Base-by-base conservation (phyloP, 805 yeast species). In the Blastobotrys terrestris region DNA sequence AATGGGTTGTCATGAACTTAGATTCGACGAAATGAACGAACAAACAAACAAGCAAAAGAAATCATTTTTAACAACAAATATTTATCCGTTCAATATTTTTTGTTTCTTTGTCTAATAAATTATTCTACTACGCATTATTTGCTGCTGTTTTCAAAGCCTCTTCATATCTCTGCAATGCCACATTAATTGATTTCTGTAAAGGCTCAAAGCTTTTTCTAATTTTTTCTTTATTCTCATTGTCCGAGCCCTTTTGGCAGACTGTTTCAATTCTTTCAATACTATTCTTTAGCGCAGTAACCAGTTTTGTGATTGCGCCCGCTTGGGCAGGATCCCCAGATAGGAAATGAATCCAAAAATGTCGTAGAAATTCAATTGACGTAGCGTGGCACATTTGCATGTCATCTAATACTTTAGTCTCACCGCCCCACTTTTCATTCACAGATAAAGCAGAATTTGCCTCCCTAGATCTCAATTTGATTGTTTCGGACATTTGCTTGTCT, bases 351-450 rank as follows among this genome's bases (percentile, higher is more conserved):
- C 91, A 87, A 64, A 85, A 87, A 64, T 86, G 95, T 53, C 81
- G 78, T 42, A 87, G 67, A 63, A 86, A 87, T 65, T 86, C 95
- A 39, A 83, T 75, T 2, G 91, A 80, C 0, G 94, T 84, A 0
- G 84, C 79, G 63, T 87, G 91, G 14, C 84, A 74, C 43, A 84
- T 67, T 49, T 83, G 69, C 39, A 86, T 69, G 45, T 76, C 72
- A 48, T 83, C 86, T 8, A 78, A 52, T 1, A 74, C 56, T 8
- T 63, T 75, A n/a, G 61, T 22, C 21, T 59, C 63, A 2, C 40
- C 54, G 18, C 55, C 58, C 49, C 55, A 52, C 8, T 31, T 31
- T 35, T 31, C 21, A 45, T 31, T 15, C 41, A 48, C 31, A 15
- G 49, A 22, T 20, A 48, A 19, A 31, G 55, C 21, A 4, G 16